phyloP scores from a whole-genome alignment of 768 basidiomycete species.

The Tephrocybe sp. region DNA sequence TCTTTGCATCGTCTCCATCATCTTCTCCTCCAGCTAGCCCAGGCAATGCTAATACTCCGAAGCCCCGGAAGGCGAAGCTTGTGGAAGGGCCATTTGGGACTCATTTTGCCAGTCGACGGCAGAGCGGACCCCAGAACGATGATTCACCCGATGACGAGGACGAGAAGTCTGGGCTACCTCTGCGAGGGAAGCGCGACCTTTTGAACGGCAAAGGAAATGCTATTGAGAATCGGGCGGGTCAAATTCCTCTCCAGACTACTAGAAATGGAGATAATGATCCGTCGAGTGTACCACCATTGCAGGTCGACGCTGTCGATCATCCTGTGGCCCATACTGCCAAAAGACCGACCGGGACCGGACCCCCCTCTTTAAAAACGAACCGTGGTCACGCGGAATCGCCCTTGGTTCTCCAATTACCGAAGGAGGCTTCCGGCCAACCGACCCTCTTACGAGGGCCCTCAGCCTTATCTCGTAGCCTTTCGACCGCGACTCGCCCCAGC shows the following conservation, averaged over 20 bases:
- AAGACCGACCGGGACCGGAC: too few species aligned
- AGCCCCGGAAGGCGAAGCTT: slow-evolving; percentile 15
- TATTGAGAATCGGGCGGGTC: background rate
- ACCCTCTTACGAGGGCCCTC: background rate
- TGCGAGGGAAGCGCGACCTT: slow-evolving; percentile 8
- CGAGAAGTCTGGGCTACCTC: slow-evolving; percentile 24
- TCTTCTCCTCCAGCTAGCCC: slow-evolving; percentile 3
- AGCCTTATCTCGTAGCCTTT: background rate
- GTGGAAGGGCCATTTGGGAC: slow-evolving; percentile 30
- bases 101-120: slow-evolving; percentile 18
- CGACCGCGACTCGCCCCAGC: background rate
- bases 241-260: background rate
- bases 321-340: too few species aligned
- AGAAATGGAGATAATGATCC: too few species aligned
- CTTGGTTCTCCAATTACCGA: background rate
- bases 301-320: background rate
- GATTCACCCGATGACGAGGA: slow-evolving; percentile 17
- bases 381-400: background rate
- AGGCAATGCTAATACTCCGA: background rate
- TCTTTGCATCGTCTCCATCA: slow-evolving; percentile 10
- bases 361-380: too few species aligned
- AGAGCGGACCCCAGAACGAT: background rate
- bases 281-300: too few species aligned
- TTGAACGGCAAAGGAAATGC: slow-evolving; percentile 10
- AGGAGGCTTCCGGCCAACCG: background rate